Base-by-base conservation (phyloP, 768 basidiomycete genomes). In the Psilocybe subaeruginosa region DNA sequence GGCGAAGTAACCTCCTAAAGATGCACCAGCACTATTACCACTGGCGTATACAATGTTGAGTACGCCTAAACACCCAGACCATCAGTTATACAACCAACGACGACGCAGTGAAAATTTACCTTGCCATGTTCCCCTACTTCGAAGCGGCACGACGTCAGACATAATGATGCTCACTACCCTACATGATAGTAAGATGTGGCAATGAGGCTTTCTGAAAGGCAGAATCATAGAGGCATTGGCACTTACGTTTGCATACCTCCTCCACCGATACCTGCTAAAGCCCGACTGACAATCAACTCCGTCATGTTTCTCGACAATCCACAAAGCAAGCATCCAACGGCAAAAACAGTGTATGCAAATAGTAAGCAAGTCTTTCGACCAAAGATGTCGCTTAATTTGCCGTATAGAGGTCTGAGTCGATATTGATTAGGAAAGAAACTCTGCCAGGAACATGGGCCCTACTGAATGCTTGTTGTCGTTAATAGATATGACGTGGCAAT, bases 111-210 rank as follows among this genome's bases (percentile, higher is more conserved):
- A 33, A 8, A 11, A 33, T 30, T 8, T 43, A 80, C 86, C 88
- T 82, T 89, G 88, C 82, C 86, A 88, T n/a, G 86, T 88, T 23
- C 89, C 89, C 54, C 88, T 77, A 23, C 79, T 78, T 1, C 87
- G 79, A 49, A 89, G 75, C 0, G 88, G 85, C 1, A 88, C 82
- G 16, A 89, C 75, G 63, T 89, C 89, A 3, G 86, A 87, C 72
- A 89, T 80, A 39, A 89, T 82, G 58, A 90, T 89, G 56, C 83
- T 85, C 14, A 82, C 83, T 30, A 89, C 74, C 1, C 86, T 88
- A 48, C 16, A 54, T 1, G 31, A 30, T 27, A 35, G 33, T 35
- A 35, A 35, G 33, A 35, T 35, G 23, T 23, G 23, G 23, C 33
- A 11, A 6, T 11, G 33, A 35, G 54, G 50, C 57, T 31, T 43